Base-by-base conservation (phyloP, 768 basidiomycete species). In the Russula abietina region DNA sequence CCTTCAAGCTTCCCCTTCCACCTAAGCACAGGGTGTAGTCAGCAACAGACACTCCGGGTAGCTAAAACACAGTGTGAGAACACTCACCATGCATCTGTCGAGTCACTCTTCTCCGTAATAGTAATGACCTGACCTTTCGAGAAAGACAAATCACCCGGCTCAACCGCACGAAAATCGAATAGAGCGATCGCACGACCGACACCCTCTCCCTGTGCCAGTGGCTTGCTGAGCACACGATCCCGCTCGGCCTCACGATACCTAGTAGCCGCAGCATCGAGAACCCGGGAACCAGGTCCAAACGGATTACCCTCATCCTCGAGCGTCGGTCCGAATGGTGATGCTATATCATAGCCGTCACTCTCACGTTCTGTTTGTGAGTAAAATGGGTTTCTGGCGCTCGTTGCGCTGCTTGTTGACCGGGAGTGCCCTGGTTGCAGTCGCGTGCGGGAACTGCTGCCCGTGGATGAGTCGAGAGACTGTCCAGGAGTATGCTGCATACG, bases 71-170 rank as follows among this genome's bases (percentile, higher is more conserved):
- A 19, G 16, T 9, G n/a, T 4, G 54, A 33, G 38, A 11, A 5
- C 11, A 58, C 80, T 55, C 67, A 85, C 90, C 90, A 93, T 66
- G 91, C 88, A 70, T 93, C 83, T 11, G 75, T 83, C 49, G 82
- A 89, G 39, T 84, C 78, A 64, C 84, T 91, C 76, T 82, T 89
- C 72, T 86, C 76, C 12, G 81, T 84, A 24, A 93, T 76, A 17
- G 74, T 78, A 53, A 93, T 87, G 16, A 92, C 79, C 65, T 91
- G 86, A 0, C 90, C 90, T 70, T 85, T 91, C 16, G 75, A 77
- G 69, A 93, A 90, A 0, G 87, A 86, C 51, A 93, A 69, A 71
- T 93, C 90, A 1, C 88, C 90, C 11, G 76, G 71, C 88, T 91
- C 85, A 17, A 87, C 81, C 26, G 89, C 90, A 39, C 80, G 71